A percentile compares a stretch with the other conserved stretches of the same genome.
Conservation (phyloP, 1,284 basidiomycete genomes). For the Vanrija pseudolonga region DNA sequence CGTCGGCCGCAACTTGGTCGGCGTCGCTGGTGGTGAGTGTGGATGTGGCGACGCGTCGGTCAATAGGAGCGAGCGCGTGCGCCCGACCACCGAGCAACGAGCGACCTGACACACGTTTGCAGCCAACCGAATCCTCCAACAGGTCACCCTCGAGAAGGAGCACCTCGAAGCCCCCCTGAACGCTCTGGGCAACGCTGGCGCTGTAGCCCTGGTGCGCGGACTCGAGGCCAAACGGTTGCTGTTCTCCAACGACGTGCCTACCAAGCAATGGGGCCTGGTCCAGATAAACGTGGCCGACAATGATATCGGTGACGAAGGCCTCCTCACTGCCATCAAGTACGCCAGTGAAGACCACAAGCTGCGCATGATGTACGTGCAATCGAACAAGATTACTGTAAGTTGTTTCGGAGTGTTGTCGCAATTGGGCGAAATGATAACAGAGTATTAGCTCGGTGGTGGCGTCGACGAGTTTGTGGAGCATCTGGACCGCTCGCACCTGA, state of each 20-base stretch:
- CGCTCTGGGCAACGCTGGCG: slow-evolving; percentile 32
- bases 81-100: too few relatives aligned
- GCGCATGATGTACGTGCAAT: slow-evolving; percentile 30
- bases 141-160: slow-evolving; percentile 30
- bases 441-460: not conserved
- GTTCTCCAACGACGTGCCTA: not conserved
- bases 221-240: slow-evolving; percentile 23
- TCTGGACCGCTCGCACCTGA: slow-evolving; percentile 30
- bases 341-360: slow-evolving; percentile 29
- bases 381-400: slow-evolving; percentile 35
- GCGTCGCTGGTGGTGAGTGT: too few relatives aligned
- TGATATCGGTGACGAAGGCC: slow-evolving; percentile 8
- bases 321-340: slow-evolving; percentile 9
- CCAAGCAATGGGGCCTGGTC: slow-evolving; percentile 30
- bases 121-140: slow-evolving; percentile 37
- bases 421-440: not conserved
- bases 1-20: too few relatives aligned
- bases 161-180: slow-evolving; percentile 42
- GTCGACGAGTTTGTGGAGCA: slow-evolving; percentile 7
- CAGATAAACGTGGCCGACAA: slow-evolving; percentile 41
- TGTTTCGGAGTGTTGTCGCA: too few relatives aligned
- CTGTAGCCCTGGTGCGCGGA: slow-evolving; percentile 32
- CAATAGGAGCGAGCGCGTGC: too few relatives aligned
- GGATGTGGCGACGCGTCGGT: too few relatives aligned
- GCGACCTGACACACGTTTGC: not conserved